These are phyloP conservation scores for Fraxinus latifolia DNA, from an alignment of 305 asterid genomes.

Conservation along the genomic window DNA sequence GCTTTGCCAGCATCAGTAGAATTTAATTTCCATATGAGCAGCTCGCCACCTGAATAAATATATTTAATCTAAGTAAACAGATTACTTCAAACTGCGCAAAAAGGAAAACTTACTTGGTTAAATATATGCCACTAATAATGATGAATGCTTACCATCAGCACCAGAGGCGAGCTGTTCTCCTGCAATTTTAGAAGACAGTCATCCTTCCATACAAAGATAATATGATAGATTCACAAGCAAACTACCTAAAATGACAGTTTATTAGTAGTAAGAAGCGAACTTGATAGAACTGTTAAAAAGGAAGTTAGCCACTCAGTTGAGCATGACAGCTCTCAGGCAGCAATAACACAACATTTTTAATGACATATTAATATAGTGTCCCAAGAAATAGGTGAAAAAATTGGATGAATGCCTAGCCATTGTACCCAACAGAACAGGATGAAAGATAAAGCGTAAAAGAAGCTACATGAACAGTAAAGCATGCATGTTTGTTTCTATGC, in stretches of 20 bases:
- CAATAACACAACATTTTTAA: neutral
- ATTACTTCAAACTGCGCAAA: constrained; percentile 4
- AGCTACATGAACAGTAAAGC: neutral
- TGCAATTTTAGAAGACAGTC: constrained; percentile 39
- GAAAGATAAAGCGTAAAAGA: neutral
- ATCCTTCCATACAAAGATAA: constrained; percentile 6
- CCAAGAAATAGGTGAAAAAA: neutral
- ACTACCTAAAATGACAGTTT: neutral
- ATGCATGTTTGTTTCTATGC: neutral
- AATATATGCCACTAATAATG: constrained; percentile 15
- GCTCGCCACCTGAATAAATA: constrained; percentile 72
- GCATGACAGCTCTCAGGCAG: neutral
- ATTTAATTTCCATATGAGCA: constrained; percentile 72
- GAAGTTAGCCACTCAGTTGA: neutral
- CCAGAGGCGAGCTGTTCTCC: constrained; percentile 96
- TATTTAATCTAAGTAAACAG: constrained; percentile 3
- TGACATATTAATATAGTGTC: neutral
- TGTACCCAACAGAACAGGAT: neutral
- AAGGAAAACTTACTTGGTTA: constrained; percentile 12
- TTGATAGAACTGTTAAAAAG: neutral
- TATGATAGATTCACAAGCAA: constrained; percentile 15
- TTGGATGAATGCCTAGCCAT: neutral
- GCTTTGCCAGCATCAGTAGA: constrained; percentile 64
- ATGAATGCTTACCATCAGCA: constrained; percentile 71
- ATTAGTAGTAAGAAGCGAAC: neutral